A percentile compares a stretch with the other conserved stretches of the same genome.
phyloP scores from a whole-genome alignment of 768 basidiomycete genomes.

The Trametes maxima region DNA sequence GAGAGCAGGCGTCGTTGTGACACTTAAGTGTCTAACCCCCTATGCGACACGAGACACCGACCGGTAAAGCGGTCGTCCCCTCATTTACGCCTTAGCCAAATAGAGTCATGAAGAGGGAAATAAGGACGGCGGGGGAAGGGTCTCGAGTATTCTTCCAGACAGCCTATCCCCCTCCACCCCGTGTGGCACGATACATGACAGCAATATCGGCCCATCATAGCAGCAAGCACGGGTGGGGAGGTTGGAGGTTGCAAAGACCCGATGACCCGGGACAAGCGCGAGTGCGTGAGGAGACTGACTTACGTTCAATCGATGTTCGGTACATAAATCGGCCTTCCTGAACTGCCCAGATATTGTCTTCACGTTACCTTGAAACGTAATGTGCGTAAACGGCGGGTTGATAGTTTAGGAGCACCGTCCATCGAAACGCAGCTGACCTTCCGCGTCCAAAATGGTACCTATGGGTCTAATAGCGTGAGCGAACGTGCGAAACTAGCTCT shows the following conservation, averaged over 20 bases:
- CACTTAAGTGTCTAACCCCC: too few species aligned
- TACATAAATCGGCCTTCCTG: slow-evolving; percentile 86
- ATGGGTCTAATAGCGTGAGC: slow-evolving; percentile 22
- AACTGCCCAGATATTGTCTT: slow-evolving; percentile 88
- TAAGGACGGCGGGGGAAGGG: too few species aligned
- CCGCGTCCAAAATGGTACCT: slow-evolving; percentile 88
- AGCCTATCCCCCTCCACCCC: too few species aligned
- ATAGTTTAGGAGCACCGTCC: neutral
- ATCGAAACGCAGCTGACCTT: slow-evolving; percentile 52
- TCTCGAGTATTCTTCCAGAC: too few species aligned
- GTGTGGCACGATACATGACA: too few species aligned
- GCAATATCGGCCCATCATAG: too few species aligned
- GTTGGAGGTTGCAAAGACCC: neutral
- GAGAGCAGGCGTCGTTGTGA: too few species aligned
- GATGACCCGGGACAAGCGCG: neutral
- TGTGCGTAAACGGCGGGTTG: neutral
- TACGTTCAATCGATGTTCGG: slow-evolving; percentile 89
- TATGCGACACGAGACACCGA: too few species aligned
- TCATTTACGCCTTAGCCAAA: too few species aligned
- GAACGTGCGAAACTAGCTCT: slow-evolving; percentile 22
- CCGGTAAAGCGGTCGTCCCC: too few species aligned
- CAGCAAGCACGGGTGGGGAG: too few species aligned
- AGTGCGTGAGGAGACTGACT: slow-evolving; percentile 32
- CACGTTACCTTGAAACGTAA: slow-evolving; percentile 64
- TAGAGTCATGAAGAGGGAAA: too few species aligned